Evolutionary conservation across 2,329 filamentous ascomycete genomes (phyloP).

Genomic region (Ceratocystis albifundus): DNA sequence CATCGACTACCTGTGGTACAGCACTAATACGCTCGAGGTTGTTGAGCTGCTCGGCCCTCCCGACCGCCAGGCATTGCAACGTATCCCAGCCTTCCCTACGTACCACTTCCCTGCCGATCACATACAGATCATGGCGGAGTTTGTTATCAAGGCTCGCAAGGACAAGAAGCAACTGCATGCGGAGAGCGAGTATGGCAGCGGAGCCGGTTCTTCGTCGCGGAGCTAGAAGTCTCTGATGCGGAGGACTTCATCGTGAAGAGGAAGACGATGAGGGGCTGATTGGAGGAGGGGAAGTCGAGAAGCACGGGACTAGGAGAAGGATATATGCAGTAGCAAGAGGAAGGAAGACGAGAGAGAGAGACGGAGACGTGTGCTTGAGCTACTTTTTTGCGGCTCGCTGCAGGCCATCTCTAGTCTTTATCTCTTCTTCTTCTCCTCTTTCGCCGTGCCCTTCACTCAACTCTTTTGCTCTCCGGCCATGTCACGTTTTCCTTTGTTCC

Average conservation of each 20-base stretch:
- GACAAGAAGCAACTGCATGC: conserved; percentile 55
- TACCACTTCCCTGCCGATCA: conserved; percentile 93
- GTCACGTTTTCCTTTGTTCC: neutral
- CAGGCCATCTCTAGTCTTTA: neutral
- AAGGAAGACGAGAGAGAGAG: neutral
- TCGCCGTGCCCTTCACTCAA: neutral
- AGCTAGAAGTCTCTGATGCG: neutral
- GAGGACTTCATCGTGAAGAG: neutral
- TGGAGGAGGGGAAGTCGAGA: neutral
- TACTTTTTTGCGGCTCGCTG: neutral
- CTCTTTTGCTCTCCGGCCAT: neutral
- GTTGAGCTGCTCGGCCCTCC: conserved; percentile 75
- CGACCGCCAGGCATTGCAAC: conserved; percentile 71
- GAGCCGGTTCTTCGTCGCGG: conserved; percentile 18
- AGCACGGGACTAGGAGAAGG: neutral
- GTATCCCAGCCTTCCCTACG: conserved; percentile 83
- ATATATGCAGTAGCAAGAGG: neutral
- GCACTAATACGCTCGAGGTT: conserved; percentile 76
- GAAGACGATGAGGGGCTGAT: neutral
- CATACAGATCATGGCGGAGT: conserved; percentile 78
- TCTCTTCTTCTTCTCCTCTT: neutral
- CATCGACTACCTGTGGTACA: conserved; percentile 97
- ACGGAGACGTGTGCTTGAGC: neutral
- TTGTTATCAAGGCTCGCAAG: conserved; percentile 77
- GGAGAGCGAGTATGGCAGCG: conserved; percentile 49